A percentile compares a stretch with the other conserved stretches of the same genome.
Conservation (phyloP, 1,139 yeast genomes). For the Debaryomycetaceae sp. region DNA sequence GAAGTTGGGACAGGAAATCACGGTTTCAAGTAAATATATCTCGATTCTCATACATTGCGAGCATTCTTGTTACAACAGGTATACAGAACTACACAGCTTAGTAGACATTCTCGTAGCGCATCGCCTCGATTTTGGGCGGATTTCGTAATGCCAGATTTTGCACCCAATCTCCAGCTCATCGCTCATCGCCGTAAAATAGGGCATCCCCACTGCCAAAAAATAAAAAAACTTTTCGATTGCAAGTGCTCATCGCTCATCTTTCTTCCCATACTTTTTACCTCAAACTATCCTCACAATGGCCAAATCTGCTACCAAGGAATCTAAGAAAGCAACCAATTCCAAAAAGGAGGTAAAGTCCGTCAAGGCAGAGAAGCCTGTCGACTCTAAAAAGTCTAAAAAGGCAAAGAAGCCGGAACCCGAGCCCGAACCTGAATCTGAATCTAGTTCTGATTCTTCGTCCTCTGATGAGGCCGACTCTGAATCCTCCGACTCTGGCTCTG, state of each 20-base stretch:
- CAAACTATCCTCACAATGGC: constrained; percentile 13
- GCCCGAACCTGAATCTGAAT: constrained; percentile 9
- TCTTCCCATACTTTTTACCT: constrained; percentile 1
- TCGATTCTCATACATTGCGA: too few relatives aligned
- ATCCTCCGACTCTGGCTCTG: constrained; percentile 8
- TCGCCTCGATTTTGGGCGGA: too few relatives aligned
- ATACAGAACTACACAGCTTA: too few relatives aligned
- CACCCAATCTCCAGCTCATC: too few relatives aligned
- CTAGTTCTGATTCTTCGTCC: constrained; percentile 11
- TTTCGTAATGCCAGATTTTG: too few relatives aligned
- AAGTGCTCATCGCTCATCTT: background rate
- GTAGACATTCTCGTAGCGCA: too few relatives aligned
- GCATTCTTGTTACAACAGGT: too few relatives aligned
- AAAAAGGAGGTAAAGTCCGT: constrained; percentile 13
- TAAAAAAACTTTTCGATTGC: too few relatives aligned
- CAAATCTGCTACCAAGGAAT: constrained; percentile 17
- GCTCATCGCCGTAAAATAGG: too few relatives aligned
- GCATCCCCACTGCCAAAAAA: too few relatives aligned
- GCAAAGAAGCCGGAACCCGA: constrained; percentile 13
- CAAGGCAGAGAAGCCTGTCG: constrained; percentile 9
- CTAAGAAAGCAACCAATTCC: constrained; percentile 20
- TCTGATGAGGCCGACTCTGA: constrained; percentile 12
- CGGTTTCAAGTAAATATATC: too few relatives aligned
- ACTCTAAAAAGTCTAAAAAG: constrained; percentile 5
- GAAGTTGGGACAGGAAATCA: too few relatives aligned